A percentile compares a stretch with the other conserved stretches of the same genome.
Conservation (phyloP, 306 rosid genomes). For the Acacia acuminata region DNA sequence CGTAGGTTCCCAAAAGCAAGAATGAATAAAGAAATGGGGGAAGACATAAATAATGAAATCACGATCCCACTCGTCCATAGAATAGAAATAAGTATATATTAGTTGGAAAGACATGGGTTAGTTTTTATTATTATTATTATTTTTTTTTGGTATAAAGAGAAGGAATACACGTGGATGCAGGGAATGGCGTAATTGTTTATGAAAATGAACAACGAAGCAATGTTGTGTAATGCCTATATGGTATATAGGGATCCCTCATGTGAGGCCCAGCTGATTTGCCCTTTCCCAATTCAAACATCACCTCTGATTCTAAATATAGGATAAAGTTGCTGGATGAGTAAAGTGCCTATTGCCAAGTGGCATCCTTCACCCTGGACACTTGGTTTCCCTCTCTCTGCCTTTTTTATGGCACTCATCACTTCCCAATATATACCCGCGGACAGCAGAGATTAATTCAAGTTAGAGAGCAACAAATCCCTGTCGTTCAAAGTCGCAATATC, state of each 20-base stretch:
- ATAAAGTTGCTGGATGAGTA: too few species aligned
- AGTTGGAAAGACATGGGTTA: conserved; percentile 44
- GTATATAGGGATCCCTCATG: conserved; percentile 34
- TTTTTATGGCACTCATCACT: neutral
- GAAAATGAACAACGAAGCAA: conserved; percentile 35
- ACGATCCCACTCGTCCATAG: neutral
- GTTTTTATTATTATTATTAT: too few species aligned
- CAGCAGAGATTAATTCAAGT: too few species aligned
- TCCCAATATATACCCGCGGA: too few species aligned
- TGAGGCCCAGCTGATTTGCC: conserved; percentile 32
- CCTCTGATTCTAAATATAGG: too few species aligned
- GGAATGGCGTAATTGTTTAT: neutral
- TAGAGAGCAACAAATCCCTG: too few species aligned
- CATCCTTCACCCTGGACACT: conserved; percentile 23
- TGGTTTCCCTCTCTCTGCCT: conserved; percentile 8
- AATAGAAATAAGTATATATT: neutral
- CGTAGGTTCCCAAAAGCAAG: neutral
- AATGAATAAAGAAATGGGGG: neutral
- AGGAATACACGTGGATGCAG: neutral
- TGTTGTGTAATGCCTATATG: neutral
- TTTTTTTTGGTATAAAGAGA: neutral
- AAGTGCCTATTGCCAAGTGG: conserved; percentile 28
- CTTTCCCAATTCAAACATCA: conserved; percentile 10
- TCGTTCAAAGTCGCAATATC: neutral
- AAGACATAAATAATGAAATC: neutral